Base-by-base conservation (phyloP, 2,329 filamentous ascomycete genomes). In the Elsinoe fawcettii region DNA sequence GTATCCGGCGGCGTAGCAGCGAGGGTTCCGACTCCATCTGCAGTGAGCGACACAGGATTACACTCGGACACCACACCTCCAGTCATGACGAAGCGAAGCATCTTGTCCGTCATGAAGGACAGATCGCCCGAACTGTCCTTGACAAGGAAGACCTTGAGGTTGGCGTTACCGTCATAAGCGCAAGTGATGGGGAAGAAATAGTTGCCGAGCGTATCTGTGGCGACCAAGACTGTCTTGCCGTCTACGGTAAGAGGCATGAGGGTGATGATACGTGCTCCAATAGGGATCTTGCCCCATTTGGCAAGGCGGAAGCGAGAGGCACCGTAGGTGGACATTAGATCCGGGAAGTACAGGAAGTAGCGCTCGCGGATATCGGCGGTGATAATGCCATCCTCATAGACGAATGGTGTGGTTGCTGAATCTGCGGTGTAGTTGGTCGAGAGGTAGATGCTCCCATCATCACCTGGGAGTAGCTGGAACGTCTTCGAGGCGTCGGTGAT, bases 111-210 rank as follows among this genome's bases (percentile, higher is more conserved):
- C 20, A 59, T 51, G n/a, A 49, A 55, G 41, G 32, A 41, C 7
- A 55, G 32, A 39, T 59, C 44, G 41, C 41, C 41, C 20, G 27
- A 53, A 25, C 49, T 57, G 18, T 60, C 60, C 32, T 58, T 47
- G 41, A 60, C 58, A 1, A 60, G 27, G 56, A 61, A 61, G 34
- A 60, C 56, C 60, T 61, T 60, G 41, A 44, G 20, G 41, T 60
- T 58, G 30, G 53, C 36, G 22, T 55, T 44, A 14, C 53, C 58
- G 32, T 60, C 56, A 20, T 58, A 59, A 5, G 55, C 46, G 41
- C 60, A 61, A 37, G 58, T 41, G 34, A 61, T 56, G n/a, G 56
- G 58, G 49, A 56, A 61, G 53, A 58, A 61, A 56, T 60, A 61
- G 46, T 57, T 51, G 18, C 58, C 60, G 5, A 57, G 27, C 0